Evolutionary conservation across 768 basidiomycete genomes (phyloP), one percentile per base, ranked within the genome.

Genomic region (Rubroboletus satanas): DNA sequence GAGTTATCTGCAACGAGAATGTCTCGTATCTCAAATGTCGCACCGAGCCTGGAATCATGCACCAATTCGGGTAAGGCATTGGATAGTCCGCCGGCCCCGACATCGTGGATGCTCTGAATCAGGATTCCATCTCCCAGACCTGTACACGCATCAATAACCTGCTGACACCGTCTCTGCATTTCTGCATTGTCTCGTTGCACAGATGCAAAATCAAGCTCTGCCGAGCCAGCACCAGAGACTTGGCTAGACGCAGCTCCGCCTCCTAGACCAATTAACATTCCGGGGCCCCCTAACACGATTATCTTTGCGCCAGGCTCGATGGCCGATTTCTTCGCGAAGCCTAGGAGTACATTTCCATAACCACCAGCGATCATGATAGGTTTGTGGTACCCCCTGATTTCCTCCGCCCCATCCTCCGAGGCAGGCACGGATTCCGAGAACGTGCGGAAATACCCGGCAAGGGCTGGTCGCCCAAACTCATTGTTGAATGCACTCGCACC

Each of bases 351-450:
- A 65, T 90, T 98, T 5, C 97, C 97, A 59, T 94, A 84, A 26
- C 97, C 97, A 18, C 97, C 97, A 8, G 97, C 96, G 60, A 99
- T 89, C 97, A 99, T 99, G 76, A 99, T 97, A 14, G 97, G 97
- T 71, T 99, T 99, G 75, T 98, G 97, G 71, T 98, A 99, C 0
- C 97, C 97, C 51, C 95, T 76, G n/a, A 93, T 74, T 68, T 93
- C 89, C 62, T 71, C 59, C 49, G 67, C 57, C 5, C 77, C 79
- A 37, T 82, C 82, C 35, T 71, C 68, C 9, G 76, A 73, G 31
- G 82, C 68, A 21, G 85, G 79, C 1, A 93, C 78, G 43, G 81
- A 79, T 71, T 97, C 91, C 11, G 87, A 80, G 73, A 97, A 98
- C 0, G 97, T 96, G 45, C 97, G 86, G 79, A 95, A 98, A 73